Percentiles rank a stretch among this genome's conserved stretches.
Conservation (phyloP, 2,329 filamentous ascomycete species). For the Fusarium sp. region DNA sequence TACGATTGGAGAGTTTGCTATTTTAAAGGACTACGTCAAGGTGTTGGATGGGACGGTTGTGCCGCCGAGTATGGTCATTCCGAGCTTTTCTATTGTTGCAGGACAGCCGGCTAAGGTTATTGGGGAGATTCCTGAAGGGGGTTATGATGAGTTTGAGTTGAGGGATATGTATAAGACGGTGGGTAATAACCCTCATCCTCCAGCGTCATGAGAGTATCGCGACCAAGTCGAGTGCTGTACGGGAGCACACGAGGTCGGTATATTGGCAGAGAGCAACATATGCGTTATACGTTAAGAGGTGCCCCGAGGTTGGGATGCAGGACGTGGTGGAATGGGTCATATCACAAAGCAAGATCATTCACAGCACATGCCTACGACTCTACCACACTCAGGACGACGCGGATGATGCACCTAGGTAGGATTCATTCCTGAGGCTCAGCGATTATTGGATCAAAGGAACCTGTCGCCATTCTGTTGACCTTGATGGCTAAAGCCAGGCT, state of each 20-base stretch:
- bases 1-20: slow-evolving; percentile 85
- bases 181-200: slow-evolving; percentile 64
- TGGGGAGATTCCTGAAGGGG: slow-evolving; percentile 82
- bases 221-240: not conserved
- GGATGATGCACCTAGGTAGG: not conserved
- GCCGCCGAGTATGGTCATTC: slow-evolving; percentile 89
- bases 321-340: not conserved
- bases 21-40: slow-evolving; percentile 93
- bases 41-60: slow-evolving; percentile 88
- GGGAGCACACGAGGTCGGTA: not conserved
- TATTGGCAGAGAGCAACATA: not conserved
- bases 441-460: not conserved
- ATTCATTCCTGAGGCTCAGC: not conserved
- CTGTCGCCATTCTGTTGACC: not conserved
- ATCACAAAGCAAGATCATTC: not conserved
- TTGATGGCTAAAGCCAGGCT: not conserved
- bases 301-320: no score
- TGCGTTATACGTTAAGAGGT: no score
- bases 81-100: slow-evolving; percentile 91
- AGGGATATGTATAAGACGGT: slow-evolving; percentile 73
- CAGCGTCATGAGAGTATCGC: slow-evolving; percentile 40
- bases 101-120: slow-evolving; percentile 83
- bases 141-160: slow-evolving; percentile 72
- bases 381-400: not conserved
- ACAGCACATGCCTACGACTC: not conserved